These are phyloP conservation scores for Calophaca sinica DNA, from an alignment of 306 rosid species.

Conservation along the genomic window DNA sequence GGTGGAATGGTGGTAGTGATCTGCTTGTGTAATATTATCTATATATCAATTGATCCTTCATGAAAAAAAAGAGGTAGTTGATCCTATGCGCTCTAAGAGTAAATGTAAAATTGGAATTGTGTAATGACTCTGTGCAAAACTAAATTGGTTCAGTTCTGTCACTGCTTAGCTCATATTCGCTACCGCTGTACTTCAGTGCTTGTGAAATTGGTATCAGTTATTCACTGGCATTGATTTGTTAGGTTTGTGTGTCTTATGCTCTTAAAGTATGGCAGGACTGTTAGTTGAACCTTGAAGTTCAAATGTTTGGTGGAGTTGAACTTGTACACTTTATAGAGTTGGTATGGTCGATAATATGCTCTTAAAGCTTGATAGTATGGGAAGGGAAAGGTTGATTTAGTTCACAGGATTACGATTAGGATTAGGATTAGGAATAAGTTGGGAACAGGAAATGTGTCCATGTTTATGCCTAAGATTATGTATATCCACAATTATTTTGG, in stretches of 20 bases:
- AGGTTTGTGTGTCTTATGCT: background rate
- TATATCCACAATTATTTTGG: background rate
- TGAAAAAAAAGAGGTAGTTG: background rate
- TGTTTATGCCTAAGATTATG: background rate
- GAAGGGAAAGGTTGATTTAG: slow-evolving; percentile 17
- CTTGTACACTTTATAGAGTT: background rate
- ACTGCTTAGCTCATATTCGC: no score
- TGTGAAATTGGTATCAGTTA: no score
- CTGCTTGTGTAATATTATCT: slow-evolving; percentile 13
- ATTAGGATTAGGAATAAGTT: slow-evolving; percentile 36
- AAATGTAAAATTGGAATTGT: no score
- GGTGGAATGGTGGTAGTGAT: background rate
- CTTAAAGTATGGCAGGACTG: background rate
- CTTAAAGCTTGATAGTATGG: background rate
- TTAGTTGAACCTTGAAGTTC: background rate
- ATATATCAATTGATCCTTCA: background rate
- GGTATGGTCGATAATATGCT: background rate
- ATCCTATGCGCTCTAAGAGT: slow-evolving; percentile 1
- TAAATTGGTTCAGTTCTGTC: no score
- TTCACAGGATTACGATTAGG: background rate
- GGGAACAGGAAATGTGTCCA: background rate
- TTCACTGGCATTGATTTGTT: background rate
- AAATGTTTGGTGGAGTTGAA: slow-evolving; percentile 14
- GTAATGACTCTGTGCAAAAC: no score
- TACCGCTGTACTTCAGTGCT: no score